Percentiles rank a stretch among this genome's conserved stretches.
These are phyloP conservation scores for Solanum stenotomum DNA, from an alignment of 257 asterid genomes.

Conservation along the genomic window DNA sequence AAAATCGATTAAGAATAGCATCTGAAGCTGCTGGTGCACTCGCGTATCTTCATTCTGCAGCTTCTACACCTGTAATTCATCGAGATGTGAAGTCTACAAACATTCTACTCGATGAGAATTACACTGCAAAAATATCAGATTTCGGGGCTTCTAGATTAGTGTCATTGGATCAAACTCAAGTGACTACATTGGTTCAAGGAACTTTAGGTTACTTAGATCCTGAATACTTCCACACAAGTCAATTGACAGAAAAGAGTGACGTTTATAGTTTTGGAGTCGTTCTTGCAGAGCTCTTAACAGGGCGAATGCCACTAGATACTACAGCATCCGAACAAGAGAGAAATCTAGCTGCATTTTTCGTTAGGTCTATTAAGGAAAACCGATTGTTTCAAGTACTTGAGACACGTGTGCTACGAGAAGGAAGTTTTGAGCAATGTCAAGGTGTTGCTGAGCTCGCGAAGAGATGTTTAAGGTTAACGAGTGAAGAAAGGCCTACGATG, in stretches of 20 bases:
- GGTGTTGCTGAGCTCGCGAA: background rate
- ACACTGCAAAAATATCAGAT: background rate
- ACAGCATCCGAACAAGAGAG: background rate
- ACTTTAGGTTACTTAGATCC: background rate
- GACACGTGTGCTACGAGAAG: background rate
- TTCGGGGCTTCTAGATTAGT: background rate
- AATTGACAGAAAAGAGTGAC: background rate
- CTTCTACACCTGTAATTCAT: slow-evolving; percentile 1
- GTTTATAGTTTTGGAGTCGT: background rate
- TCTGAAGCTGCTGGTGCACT: slow-evolving; percentile 5
- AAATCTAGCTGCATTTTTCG: background rate
- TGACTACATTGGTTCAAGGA: background rate
- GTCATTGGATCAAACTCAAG: background rate
- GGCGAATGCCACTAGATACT: background rate
- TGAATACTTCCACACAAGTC: background rate
- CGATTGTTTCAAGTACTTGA: background rate
- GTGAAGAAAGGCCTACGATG: background rate
- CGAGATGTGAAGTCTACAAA: background rate
- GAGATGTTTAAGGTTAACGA: background rate
- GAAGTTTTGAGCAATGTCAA: background rate
- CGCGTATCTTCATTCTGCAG: slow-evolving; percentile 2
- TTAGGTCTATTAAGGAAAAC: background rate
- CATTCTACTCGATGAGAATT: background rate
- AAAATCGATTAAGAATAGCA: background rate
- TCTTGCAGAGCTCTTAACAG: background rate